Conservation (phyloP, 352 stramenopile genomes). For the Phytopythium boreale region DNA sequence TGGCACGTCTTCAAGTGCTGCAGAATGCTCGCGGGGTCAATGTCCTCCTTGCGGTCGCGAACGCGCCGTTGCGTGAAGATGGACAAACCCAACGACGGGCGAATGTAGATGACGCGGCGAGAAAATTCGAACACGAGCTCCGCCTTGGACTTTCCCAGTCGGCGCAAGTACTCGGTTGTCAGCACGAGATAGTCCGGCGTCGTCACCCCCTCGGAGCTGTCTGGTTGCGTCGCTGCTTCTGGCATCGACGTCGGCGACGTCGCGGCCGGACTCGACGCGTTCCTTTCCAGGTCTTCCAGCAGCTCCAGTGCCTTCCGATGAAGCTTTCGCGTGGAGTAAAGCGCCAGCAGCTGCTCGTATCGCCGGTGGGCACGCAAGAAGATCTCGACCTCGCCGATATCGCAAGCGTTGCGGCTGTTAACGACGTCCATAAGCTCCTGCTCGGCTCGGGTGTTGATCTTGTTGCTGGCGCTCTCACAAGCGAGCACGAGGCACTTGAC, state of each 20-base stretch:
- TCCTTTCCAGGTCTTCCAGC: conserved; percentile 74
- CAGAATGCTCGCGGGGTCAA: conserved; percentile 60
- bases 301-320: conserved; percentile 81
- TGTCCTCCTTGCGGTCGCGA: conserved; percentile 40
- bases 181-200: conserved; percentile 54
- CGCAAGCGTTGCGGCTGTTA: conserved; percentile 49
- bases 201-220: conserved; percentile 10
- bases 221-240: neutral
- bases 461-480: conserved; percentile 44
- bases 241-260: conserved; percentile 4
- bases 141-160: conserved; percentile 54
- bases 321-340: conserved; percentile 68
- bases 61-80: conserved; percentile 79
- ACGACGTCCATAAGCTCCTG: conserved; percentile 57
- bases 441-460: conserved; percentile 32
- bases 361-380: conserved; percentile 69
- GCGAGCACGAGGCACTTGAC: conserved; percentile 69
- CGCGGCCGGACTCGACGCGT: conserved; percentile 23
- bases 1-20: conserved; percentile 70
- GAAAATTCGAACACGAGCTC: conserved; percentile 85
- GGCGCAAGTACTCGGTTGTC: conserved; percentile 64
- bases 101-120: conserved; percentile 51
- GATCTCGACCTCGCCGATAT: conserved; percentile 72
- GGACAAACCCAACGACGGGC: conserved; percentile 53
- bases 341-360: conserved; percentile 56